phyloP scores from a whole-genome alignment of 164 flowering plant genomes.

The Vitis cinerea region DNA sequence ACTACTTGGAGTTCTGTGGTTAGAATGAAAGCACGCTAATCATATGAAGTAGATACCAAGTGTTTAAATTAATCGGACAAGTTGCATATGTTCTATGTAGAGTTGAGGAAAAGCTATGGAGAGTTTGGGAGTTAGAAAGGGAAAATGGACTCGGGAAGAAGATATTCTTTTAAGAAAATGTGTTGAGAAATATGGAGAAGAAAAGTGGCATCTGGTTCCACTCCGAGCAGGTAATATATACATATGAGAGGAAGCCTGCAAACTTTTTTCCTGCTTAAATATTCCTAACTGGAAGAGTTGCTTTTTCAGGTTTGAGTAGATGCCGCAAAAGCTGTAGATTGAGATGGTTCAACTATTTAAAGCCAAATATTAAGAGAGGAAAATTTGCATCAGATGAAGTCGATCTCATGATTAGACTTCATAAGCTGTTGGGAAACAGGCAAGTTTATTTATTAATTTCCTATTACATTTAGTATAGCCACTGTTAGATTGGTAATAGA shows the following conservation, averaged over 20 bases:
- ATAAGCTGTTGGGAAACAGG: constrained; percentile 23
- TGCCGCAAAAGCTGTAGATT: constrained; percentile 23
- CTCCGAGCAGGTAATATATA: constrained; percentile 16
- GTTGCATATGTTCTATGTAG: too few species aligned
- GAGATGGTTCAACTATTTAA: constrained; percentile 20
- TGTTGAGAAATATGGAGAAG: constrained; percentile 20
- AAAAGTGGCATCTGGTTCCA: constrained; percentile 23
- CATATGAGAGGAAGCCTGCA: background rate
- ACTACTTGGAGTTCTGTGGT: too few species aligned
- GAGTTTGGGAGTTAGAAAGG: too few species aligned
- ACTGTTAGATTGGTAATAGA: too few species aligned
- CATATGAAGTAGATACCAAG: too few species aligned
- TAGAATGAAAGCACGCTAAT: too few species aligned
- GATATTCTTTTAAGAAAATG: constrained; percentile 17
- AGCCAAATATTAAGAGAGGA: constrained; percentile 18
- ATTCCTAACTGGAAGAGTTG: background rate
- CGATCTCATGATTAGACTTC: constrained; percentile 18
- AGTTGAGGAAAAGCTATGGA: too few species aligned
- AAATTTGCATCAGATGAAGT: constrained; percentile 12
- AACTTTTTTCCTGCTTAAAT: background rate
- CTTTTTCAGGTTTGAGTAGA: constrained; percentile 13
- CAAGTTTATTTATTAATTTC: background rate
- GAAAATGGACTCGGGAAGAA: constrained; percentile 22
- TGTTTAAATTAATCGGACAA: too few species aligned
- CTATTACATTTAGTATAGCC: too few species aligned